Evolutionary conservation across 176 grass and related monocot species (phyloP).

Genomic region (Rhynchospora breviuscula): DNA sequence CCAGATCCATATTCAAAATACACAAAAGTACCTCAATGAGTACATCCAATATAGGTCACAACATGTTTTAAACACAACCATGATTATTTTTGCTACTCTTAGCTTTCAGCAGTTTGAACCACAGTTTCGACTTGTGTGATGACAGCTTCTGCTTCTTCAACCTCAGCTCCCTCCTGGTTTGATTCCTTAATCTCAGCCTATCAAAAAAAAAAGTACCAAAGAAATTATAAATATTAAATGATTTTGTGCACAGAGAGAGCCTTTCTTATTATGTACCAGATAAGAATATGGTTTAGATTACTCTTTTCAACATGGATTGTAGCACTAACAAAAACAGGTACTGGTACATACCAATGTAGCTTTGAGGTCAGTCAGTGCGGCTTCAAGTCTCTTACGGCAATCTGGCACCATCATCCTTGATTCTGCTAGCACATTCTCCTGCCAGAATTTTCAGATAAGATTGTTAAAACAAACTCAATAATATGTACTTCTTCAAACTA

Average conservation of each 20-base stretch:
- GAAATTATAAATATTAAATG: not conserved
- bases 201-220: not conserved
- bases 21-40: not conserved
- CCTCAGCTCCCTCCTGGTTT: constrained; percentile 58
- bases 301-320: too few relatives aligned
- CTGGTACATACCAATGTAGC: constrained; percentile 69
- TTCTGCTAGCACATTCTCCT: constrained; percentile 95
- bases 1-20: not conserved
- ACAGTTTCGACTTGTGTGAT: constrained; percentile 64
- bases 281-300: not conserved
- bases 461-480: not conserved
- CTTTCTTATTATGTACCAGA: not conserved
- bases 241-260: not conserved
- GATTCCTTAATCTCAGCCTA: constrained; percentile 79
- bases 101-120: constrained; percentile 38
- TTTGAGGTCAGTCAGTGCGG: constrained; percentile 71
- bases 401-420: constrained; percentile 98
- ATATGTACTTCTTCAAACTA: not conserved
- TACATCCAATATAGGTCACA: not conserved
- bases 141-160: constrained; percentile 61
- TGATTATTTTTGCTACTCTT: not conserved
- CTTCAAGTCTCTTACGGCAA: constrained; percentile 87
- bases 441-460: not conserved
- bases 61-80: too few relatives aligned
- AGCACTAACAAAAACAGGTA: too few relatives aligned